Conservation (phyloP, 2,329 filamentous ascomycete genomes). For the Monosporascus sp. region DNA sequence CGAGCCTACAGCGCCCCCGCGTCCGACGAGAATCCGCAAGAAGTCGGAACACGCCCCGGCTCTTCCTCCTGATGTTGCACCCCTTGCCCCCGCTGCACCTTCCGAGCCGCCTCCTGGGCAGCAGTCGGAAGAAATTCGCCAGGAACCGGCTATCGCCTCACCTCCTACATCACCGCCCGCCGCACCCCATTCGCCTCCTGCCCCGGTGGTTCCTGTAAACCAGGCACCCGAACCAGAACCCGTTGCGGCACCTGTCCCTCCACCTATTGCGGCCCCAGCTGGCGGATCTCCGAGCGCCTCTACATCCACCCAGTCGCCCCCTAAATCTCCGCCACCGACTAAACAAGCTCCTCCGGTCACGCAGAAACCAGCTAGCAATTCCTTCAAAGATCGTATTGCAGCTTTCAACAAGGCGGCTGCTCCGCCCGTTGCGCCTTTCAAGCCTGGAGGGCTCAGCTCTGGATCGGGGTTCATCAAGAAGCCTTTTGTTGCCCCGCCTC, state of each 20-base stretch:
- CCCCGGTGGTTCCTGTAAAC: slow-evolving; percentile 24
- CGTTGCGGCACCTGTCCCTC: slow-evolving; percentile 30
- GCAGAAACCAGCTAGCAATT: slow-evolving; percentile 70
- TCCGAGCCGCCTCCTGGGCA: slow-evolving; percentile 21
- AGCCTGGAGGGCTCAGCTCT: slow-evolving; percentile 61
- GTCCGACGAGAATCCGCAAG: slow-evolving; percentile 73
- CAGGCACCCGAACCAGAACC: slow-evolving; percentile 34
- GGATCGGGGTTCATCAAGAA: slow-evolving; percentile 82
- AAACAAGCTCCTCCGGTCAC: slow-evolving; percentile 60
- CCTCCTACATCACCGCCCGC: slow-evolving; percentile 24
- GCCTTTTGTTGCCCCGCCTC: slow-evolving; percentile 91
- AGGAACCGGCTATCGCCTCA: slow-evolving; percentile 27
- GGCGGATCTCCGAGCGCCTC: slow-evolving; percentile 25
- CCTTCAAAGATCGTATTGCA: slow-evolving; percentile 93
- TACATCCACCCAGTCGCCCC: slow-evolving; percentile 30
- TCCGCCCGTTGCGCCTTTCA: slow-evolving; percentile 84
- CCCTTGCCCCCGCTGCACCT: slow-evolving; percentile 24
- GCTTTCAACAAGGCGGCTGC: slow-evolving; percentile 91
- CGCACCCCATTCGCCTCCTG: slow-evolving; percentile 22
- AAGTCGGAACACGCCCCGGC: slow-evolving; percentile 41
- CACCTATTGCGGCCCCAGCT: slow-evolving; percentile 23
- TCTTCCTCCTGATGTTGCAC: slow-evolving; percentile 31
- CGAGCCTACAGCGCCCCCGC: slow-evolving; percentile 84
- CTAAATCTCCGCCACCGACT: slow-evolving; percentile 37
- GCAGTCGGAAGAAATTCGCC: slow-evolving; percentile 16